Conservation (phyloP, 768 basidiomycete genomes). For the Coprinellus aureogranulatus region DNA sequence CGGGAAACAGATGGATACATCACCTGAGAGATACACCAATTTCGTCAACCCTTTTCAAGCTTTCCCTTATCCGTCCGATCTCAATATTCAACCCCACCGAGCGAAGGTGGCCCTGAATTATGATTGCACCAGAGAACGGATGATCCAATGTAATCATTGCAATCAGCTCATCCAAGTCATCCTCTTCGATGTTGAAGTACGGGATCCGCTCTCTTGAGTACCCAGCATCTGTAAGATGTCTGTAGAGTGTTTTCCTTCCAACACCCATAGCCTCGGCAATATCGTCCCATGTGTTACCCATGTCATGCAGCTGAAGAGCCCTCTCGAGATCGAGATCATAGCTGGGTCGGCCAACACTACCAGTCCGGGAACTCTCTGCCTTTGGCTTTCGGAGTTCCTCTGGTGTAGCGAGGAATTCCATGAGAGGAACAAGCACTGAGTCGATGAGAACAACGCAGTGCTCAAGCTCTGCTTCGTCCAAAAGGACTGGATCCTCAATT, state of each 20-base stretch:
- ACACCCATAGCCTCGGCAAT: conserved; percentile 23
- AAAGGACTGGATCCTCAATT: no score
- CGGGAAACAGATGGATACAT: neutral
- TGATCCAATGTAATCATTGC: conserved; percentile 16
- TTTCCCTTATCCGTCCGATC: conserved; percentile 18
- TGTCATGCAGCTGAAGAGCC: conserved; percentile 19
- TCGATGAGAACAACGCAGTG: no score
- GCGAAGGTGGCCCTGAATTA: conserved; percentile 28
- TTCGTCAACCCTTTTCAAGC: conserved; percentile 27
- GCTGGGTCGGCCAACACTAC: conserved; percentile 16
- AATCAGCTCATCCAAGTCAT: conserved; percentile 19
- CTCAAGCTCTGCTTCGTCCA: no score
- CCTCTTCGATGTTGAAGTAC: conserved; percentile 18
- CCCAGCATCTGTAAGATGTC: conserved; percentile 16
- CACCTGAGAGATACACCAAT: conserved; percentile 26
- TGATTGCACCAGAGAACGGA: conserved; percentile 25
- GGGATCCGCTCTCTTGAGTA: conserved; percentile 9
- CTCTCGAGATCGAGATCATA: conserved; percentile 19
- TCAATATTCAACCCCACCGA: conserved; percentile 23
- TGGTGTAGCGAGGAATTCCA: neutral
- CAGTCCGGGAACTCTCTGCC: neutral
- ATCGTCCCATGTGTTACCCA: conserved; percentile 23
- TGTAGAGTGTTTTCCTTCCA: conserved; percentile 14
- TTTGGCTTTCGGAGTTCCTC: neutral
- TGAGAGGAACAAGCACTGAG: no score